phyloP scores from a whole-genome alignment of 371 early-diverging fungal genomes.

The Nematocida minor region DNA sequence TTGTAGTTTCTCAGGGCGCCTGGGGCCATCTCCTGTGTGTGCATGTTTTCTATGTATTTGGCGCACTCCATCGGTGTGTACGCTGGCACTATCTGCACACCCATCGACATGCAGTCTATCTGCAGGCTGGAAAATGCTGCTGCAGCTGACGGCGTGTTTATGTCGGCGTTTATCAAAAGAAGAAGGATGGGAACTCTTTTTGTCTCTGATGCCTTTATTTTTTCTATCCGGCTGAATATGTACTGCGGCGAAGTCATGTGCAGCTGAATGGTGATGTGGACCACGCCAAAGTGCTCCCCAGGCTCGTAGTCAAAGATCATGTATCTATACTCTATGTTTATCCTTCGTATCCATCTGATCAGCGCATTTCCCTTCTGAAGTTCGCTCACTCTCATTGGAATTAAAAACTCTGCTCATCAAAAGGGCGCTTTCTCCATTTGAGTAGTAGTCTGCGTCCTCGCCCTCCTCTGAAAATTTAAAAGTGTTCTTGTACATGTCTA shows the following conservation, averaged over 20 bases:
- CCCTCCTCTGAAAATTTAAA: conserved; percentile 4
- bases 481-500: neutral
- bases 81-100: neutral
- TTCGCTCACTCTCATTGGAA: neutral
- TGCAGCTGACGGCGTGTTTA: neutral
- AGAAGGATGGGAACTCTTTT: neutral
- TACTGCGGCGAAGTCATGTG: conserved; percentile 15
- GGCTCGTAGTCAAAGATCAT: conserved; percentile 30
- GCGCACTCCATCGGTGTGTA: conserved; percentile 7
- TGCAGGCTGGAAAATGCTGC: neutral
- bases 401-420: conserved; percentile 42
- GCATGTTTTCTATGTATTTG: conserved; percentile 26
- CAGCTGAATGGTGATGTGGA: neutral
- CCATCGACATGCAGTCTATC: neutral
- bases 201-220: neutral
- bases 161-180: neutral
- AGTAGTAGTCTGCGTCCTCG: conserved; percentile 13
- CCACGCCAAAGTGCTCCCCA: conserved; percentile 15
- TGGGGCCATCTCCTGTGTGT: neutral
- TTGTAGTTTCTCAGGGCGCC: neutral
- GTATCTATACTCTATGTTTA: neutral
- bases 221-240: neutral
- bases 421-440: conserved; percentile 16
- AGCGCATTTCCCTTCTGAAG: neutral
- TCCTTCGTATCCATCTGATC: neutral